Base-by-base conservation (phyloP, 2,329 filamentous ascomycete genomes). In the Aspergillus versicolor region DNA sequence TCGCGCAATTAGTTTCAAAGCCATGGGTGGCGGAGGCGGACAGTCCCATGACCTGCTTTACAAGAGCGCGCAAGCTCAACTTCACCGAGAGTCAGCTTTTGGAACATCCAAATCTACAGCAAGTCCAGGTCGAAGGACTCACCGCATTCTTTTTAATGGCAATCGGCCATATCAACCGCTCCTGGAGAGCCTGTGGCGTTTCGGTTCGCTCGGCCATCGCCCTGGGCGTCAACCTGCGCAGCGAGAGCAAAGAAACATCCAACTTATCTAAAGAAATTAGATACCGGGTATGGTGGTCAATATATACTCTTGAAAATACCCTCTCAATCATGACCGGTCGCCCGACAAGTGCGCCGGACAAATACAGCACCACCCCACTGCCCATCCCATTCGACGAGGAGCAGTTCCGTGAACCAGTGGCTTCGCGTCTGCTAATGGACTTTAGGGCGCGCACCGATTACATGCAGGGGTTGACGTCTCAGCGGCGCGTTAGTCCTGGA, bases 221-320 rank as follows among this genome's bases (percentile, higher is more conserved):
- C 0, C 67, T 79, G 65, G 77, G 76, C 2, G 62, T 79, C 34
- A 77, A 79, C 44, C 64, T 79, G 48, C 72, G 71, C 41, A 78
- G 72, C 53, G 72, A 74, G 44, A 76, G 70, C 37, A 66, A 64
- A 15, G 66, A 63, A 17, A 64, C 77, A 27, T 64, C 67, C 5
- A 67, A 73, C 48, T 56, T 68, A 3, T 74, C 75, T 5, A 77
- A 75, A 56, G 75, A 77, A 61, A 70, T 71, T 43, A 72, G 76
- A 15, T 77, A 76, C 57, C 69, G 74, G 12, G 70, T 78, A 4
- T 79, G 77, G 77, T 78, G 75, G 73, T 72, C 75, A 8, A 59
- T 79, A 2, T 75, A 76, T 44, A 65, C 69, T 21, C 63, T 79
- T 6, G 77, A 79, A 60, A 72, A 71, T 32, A 66, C 70, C n/a